phyloP scores from a whole-genome alignment of 768 basidiomycete genomes.

The Tulasnella calospora region DNA sequence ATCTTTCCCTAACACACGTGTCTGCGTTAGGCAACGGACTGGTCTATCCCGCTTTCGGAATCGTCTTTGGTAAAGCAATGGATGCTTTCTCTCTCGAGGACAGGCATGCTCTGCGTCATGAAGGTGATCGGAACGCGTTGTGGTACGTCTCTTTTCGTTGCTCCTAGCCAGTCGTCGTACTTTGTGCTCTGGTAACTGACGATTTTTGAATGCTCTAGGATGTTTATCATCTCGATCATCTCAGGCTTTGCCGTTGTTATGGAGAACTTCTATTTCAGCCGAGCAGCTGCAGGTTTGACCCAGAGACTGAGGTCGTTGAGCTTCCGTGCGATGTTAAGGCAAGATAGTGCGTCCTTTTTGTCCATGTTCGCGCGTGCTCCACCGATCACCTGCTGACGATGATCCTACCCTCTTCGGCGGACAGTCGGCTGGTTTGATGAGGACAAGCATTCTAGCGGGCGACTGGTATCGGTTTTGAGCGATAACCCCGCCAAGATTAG shows the following conservation, averaged over 20 bases:
- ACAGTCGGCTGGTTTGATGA: slow-evolving; percentile 79
- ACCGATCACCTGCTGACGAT: neutral
- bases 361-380: neutral
- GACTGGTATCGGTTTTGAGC: slow-evolving; percentile 69
- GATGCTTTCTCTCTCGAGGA: slow-evolving; percentile 32
- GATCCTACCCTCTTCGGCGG: neutral
- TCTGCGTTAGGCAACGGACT: slow-evolving; percentile 44
- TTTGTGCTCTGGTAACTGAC: slow-evolving; percentile 22
- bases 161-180: neutral
- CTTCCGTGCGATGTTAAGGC: slow-evolving; percentile 77
- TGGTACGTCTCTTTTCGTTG: slow-evolving; percentile 19
- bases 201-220: slow-evolving; percentile 39
- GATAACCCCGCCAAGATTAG: slow-evolving; percentile 87
- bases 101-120: slow-evolving; percentile 42
- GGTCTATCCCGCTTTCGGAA: slow-evolving; percentile 66
- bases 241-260: slow-evolving; percentile 55
- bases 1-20: slow-evolving; percentile 31
- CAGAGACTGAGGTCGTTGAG: slow-evolving; percentile 61
- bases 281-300: slow-evolving; percentile 64
- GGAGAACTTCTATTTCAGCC: slow-evolving; percentile 68
- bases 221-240: slow-evolving; percentile 74
- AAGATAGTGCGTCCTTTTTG: slow-evolving; percentile 66
- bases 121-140: slow-evolving; percentile 63
- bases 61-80: slow-evolving; percentile 51
- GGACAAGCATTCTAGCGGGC: slow-evolving; percentile 74